Evolutionary conservation across 495 filamentous ascomycete genomes (phyloP).

Genomic region (Aspergillus conjunctus): DNA sequence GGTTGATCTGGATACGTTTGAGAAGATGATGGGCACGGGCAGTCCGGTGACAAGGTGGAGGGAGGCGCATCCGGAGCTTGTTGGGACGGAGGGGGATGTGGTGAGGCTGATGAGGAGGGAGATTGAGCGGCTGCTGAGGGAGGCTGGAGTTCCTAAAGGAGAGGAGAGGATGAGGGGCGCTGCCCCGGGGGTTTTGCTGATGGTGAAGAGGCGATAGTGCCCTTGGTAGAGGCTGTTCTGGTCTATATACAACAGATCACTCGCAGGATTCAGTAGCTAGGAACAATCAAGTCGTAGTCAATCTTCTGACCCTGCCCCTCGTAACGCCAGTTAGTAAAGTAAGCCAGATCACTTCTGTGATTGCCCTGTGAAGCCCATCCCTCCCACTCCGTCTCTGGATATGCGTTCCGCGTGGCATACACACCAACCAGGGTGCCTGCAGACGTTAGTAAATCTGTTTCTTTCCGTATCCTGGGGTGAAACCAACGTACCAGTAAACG

Average conservation of each 20-base stretch:
- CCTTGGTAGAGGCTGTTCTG: too few relatives aligned
- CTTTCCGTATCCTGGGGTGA: too few relatives aligned
- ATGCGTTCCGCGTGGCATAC: conserved; percentile 14
- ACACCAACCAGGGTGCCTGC: conserved; percentile 24
- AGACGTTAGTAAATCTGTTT: too few relatives aligned
- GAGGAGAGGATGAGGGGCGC: conserved; percentile 21
- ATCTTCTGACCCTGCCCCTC: conserved; percentile 25
- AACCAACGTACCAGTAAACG: conserved; percentile 25
- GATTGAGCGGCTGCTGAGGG: conserved; percentile 27
- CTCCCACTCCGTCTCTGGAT: neutral
- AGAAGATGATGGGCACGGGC: conserved; percentile 37
- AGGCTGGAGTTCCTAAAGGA: conserved; percentile 27
- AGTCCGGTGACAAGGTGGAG: conserved; percentile 54
- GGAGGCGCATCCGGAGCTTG: conserved; percentile 43
- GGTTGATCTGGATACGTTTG: conserved; percentile 33
- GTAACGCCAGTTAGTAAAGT: conserved; percentile 24
- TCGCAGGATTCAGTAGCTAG: conserved; percentile 5
- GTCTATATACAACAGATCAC: too few relatives aligned
- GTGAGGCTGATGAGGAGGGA: conserved; percentile 25
- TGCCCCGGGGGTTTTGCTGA: neutral
- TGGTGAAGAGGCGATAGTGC: too few relatives aligned
- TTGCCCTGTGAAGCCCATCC: conserved; percentile 10
- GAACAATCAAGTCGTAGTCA: conserved; percentile 19
- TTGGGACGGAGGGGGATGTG: conserved; percentile 32
- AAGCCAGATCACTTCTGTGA: conserved; percentile 12